phyloP scores from a whole-genome alignment of 2,329 filamentous ascomycete genomes.

The Didymella exigua region DNA sequence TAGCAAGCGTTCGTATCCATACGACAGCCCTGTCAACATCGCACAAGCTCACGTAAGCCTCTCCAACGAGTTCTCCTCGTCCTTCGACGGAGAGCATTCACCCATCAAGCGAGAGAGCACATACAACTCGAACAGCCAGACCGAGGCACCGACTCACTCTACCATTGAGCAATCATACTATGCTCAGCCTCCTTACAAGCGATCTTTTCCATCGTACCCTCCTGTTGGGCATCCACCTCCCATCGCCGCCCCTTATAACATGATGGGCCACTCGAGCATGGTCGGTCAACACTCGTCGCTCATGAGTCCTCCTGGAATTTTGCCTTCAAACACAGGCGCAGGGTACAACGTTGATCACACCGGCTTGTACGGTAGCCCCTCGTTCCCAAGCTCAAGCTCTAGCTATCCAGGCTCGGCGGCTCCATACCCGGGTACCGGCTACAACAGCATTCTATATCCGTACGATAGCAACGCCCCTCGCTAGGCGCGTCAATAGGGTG shows the following conservation, averaged over 20 bases:
- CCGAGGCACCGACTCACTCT: conserved; percentile 1
- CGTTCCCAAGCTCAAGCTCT: conserved; percentile 7
- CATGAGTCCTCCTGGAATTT: not conserved
- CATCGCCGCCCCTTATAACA: conserved; percentile 6
- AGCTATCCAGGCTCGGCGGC: not conserved
- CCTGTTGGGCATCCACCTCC: conserved; percentile 1
- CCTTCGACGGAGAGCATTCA: conserved; percentile 14
- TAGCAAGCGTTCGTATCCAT: conserved; percentile 31
- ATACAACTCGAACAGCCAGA: conserved; percentile 3
- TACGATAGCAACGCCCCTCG: conserved; percentile 13
- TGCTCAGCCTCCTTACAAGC: conserved; percentile 11
- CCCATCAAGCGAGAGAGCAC: conserved; percentile 11
- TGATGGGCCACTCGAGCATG: conserved; percentile 11
- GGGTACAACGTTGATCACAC: conserved; percentile 2
- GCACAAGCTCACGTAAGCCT: conserved; percentile 10
- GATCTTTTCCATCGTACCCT: conserved; percentile 9
- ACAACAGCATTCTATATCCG: conserved; percentile 1
- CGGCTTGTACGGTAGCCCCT: conserved; percentile 3
- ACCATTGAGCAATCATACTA: conserved; percentile 9
- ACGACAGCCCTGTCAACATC: conserved; percentile 15
- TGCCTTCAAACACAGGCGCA: conserved; percentile 5
- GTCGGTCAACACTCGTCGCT: conserved; percentile 5
- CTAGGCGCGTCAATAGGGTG: not conserved
- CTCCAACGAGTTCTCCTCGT: conserved; percentile 10
- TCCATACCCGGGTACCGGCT: not conserved